phyloP scores from a whole-genome alignment of 2,329 filamentous ascomycete genomes.

The Sarocladiaceae sp. region DNA sequence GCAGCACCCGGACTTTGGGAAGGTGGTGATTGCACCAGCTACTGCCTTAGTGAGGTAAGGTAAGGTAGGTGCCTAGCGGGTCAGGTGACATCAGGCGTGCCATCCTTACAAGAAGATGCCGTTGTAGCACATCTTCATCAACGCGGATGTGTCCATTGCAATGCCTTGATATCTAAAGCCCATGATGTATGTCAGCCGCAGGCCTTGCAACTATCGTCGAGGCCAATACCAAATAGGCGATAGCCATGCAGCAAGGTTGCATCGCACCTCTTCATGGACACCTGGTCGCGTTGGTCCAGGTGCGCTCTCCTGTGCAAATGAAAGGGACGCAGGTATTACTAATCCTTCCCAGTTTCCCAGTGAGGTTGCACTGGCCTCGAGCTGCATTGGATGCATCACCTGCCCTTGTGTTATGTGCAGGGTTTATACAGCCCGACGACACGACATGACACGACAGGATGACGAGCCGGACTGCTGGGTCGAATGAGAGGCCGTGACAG shows the following conservation, averaged over 20 bases:
- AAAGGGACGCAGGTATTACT: too few relatives aligned
- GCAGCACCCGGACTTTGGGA: too few relatives aligned
- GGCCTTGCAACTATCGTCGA: background rate
- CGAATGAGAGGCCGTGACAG: background rate
- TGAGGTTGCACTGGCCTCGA: conserved; percentile 6
- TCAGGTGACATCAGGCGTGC: too few relatives aligned
- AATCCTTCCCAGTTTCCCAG: too few relatives aligned
- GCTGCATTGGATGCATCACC: background rate
- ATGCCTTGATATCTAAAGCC: too few relatives aligned
- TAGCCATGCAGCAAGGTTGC: conserved; percentile 1
- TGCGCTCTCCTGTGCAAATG: too few relatives aligned
- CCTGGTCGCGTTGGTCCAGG: background rate
- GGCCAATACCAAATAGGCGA: background rate
- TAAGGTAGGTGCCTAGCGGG: too few relatives aligned
- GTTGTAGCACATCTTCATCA: too few relatives aligned
- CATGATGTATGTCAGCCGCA: background rate
- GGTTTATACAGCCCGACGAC: background rate
- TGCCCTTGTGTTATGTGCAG: background rate
- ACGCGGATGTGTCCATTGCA: too few relatives aligned
- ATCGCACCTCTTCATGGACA: background rate
- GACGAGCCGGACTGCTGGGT: conserved; percentile 3
- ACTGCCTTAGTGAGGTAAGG: too few relatives aligned
- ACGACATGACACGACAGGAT: conserved; percentile 4
- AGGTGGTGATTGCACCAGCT: too few relatives aligned
- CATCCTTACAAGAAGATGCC: too few relatives aligned